Evolutionary conservation across 495 filamentous ascomycete species (phyloP), one percentile per base, ranked within the genome.

Genomic region (Neurospora pannonica): DNA sequence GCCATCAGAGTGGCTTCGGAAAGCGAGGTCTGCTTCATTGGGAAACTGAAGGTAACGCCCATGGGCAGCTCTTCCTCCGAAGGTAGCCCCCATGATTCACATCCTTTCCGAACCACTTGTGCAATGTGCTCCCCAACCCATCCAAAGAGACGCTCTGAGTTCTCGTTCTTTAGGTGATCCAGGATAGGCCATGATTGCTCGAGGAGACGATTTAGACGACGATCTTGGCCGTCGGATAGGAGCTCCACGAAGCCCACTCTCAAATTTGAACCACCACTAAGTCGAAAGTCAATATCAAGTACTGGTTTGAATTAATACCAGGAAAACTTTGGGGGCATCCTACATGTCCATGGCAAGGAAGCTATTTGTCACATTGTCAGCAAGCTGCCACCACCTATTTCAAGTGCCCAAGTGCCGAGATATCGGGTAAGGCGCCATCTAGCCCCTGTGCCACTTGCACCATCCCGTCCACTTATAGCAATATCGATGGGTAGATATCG

Each of bases 1-100:
- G 91, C 88, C 91, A 94, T 94, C 46, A 97, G 82, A 6, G 90
- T 92, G 11, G 93, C 93, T 74, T 94, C 89, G 19, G 91, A 86
- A 70, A 95, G 84, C 31, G 91, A 90, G 73, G 88, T 87, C 86
- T 97, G 93, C 79, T 90, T 88, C 83, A 95, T 94, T 15, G 93
- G 93, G 77, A 97, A 97, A 83, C 91, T 93, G 80, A 95, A 97
- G 17, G 93, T 94, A 48, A 97, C 91, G 3, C 93, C 93, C 84
- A 95, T 88, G 43, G 91, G 88, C 70, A 95, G 78, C 77, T 89
- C 89, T 17, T 69, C 71, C 60, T 79, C 74, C 11, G 74, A 74
- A 73, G 78, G 19, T 19, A 84, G 70, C 38, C 48, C 28, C 40
- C 82, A 82, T 17, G 76, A 74, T 9, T 80, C 77, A 70, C 82